Conservation (phyloP, 768 basidiomycete species). For the Tylopilus sp. region DNA sequence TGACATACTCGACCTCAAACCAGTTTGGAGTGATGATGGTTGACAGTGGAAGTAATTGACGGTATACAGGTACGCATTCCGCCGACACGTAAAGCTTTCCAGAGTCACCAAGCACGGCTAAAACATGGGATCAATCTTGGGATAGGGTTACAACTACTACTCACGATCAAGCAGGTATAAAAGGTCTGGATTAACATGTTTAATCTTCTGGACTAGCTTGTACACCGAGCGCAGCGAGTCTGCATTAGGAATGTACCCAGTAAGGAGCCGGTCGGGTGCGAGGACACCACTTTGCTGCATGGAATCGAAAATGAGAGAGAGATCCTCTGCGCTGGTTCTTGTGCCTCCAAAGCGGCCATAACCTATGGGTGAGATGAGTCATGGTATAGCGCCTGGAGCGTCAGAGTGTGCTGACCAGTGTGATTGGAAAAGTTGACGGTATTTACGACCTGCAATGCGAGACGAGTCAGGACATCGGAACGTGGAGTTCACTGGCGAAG, state of each 20-base stretch:
- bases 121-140: not conserved
- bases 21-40: slow-evolving; percentile 97
- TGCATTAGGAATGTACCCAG: slow-evolving; percentile 88
- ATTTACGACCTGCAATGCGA: slow-evolving; percentile 66
- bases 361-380: slow-evolving; percentile 43
- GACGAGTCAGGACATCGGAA: slow-evolving; percentile 8
- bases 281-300: slow-evolving; percentile 80
- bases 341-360: slow-evolving; percentile 82
- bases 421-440: slow-evolving; percentile 97
- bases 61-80: slow-evolving; percentile 85
- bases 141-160: slow-evolving; percentile 25
- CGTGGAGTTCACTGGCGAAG: not conserved
- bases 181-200: slow-evolving; percentile 51
- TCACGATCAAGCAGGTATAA: slow-evolving; percentile 91
- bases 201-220: slow-evolving; percentile 58
- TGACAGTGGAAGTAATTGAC: slow-evolving; percentile 72
- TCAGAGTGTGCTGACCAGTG: slow-evolving; percentile 50
- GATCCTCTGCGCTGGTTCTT: slow-evolving; percentile 71
- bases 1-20: slow-evolving; percentile 90
- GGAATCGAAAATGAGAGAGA: slow-evolving; percentile 67
- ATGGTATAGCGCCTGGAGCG: not conserved
- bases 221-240: slow-evolving; percentile 69
- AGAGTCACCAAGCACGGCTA: slow-evolving; percentile 94
- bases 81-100: slow-evolving; percentile 85
- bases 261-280: slow-evolving; percentile 68